Conservation (phyloP, 2,329 filamentous ascomycete species). For the Pseudogymnoascus sp. region DNA sequence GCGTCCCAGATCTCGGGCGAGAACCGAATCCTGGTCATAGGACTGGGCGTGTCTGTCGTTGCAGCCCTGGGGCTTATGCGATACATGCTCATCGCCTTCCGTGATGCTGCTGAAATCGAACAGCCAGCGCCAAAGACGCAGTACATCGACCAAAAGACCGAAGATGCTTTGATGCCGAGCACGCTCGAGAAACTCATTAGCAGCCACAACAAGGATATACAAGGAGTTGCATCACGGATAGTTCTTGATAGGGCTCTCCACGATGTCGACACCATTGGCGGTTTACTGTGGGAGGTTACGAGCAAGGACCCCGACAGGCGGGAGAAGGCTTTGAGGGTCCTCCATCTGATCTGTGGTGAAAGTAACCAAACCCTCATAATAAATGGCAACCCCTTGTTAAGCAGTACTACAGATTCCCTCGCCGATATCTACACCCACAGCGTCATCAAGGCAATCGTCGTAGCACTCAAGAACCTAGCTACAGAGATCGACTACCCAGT, state of each 20-base stretch:
- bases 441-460: slow-evolving; percentile 45
- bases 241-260: slow-evolving; percentile 52
- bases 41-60: slow-evolving; percentile 45
- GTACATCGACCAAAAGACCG: slow-evolving; percentile 68
- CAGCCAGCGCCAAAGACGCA: slow-evolving; percentile 58
- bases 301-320: slow-evolving; percentile 52
- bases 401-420: slow-evolving; percentile 16
- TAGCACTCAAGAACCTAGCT: slow-evolving; percentile 51
- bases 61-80: slow-evolving; percentile 51
- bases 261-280: slow-evolving; percentile 43
- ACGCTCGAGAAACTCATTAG: slow-evolving; percentile 62
- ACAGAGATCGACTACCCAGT: slow-evolving; percentile 42
- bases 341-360: slow-evolving; percentile 48
- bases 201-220: slow-evolving; percentile 66
- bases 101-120: slow-evolving; percentile 60
- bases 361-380: slow-evolving; percentile 27
- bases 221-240: slow-evolving; percentile 58
- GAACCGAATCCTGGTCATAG: slow-evolving; percentile 23
- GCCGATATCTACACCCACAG: slow-evolving; percentile 23
- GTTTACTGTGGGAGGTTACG: slow-evolving; percentile 52
- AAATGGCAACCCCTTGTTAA: slow-evolving; percentile 20
- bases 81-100: slow-evolving; percentile 50
- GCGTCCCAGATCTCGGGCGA: slow-evolving; percentile 14
- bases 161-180: slow-evolving; percentile 59
- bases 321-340: slow-evolving; percentile 48